Evolutionary conservation across 2,329 filamentous ascomycete genomes (phyloP), one percentile per base, ranked within the genome.

Genomic region (Alternaria gaisen): DNA sequence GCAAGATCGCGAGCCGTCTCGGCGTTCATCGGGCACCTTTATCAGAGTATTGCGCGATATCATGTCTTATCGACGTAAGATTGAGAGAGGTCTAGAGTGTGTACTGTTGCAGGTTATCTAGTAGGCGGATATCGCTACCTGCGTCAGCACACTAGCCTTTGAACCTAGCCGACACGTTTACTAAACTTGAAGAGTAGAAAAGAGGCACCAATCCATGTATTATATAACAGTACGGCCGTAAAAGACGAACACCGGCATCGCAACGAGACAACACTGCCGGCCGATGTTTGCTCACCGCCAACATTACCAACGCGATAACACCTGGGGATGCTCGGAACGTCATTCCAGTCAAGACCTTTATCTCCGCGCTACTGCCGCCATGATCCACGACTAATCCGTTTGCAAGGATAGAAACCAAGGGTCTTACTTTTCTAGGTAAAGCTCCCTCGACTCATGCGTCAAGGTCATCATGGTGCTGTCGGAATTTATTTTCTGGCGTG

Each of bases 381-480:
- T 43, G 54, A 56, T 52, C n/a, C 22, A 24, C 41, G 43, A 10
- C 61, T 55, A 70, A 41, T 24, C 61, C 42, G 3, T 3, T 3
- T 42, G 46, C 4, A 16, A 50, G 67, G 22, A 47, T 61, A 54
- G 51, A 51, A 22, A 16, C 4, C 20, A 6, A 16, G 38, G 28
- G 22, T 26, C 54, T 57, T 64, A 34, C 52, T 52, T 11, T 4
- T 40, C 34, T 20, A 18, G 42, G 67, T 16, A 64, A 67, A 55
- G 67, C 40, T 40, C 16, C 34, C 58, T 63, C 59, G 58, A 57
- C 65, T 36, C 62, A 63, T 26, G 61, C 66, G 61, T 59, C 60
- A 59, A 64, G 63, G 58, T 66, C 56, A 67, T 63, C 62, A 64
- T 58, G 65, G 66, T 66, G 53, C 64, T 59, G 40, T 40, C 53